Base-by-base conservation (phyloP, 2,329 filamentous ascomycete genomes). In the Penicillium sp. region DNA sequence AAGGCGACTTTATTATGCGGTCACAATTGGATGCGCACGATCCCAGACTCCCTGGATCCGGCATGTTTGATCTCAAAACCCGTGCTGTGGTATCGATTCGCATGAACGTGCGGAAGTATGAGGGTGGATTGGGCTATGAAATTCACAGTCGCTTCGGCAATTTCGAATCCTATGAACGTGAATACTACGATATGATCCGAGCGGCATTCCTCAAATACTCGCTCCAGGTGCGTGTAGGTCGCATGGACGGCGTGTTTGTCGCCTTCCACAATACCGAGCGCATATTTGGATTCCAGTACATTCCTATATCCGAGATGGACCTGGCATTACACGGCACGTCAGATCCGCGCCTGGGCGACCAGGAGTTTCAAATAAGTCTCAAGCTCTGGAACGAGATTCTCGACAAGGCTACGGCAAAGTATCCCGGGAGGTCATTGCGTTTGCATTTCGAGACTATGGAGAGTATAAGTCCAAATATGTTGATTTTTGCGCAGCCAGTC, bases 191-290 rank as follows among this genome's bases (percentile, higher is more conserved):
- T 72, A 95, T 99, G 91, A 93, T 96, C 59, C 84, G 95, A 53
- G 84, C 92, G 1, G 94, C 93, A 0, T 93, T 99, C 75, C 78
- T 99, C 55, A 99, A 99, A 68, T 99, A 99, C 72, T 96, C 92
- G 9, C 79, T 99, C 28, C 94, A 99, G 74, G 95, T 93, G 26
- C 89, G 94, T 46, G 95, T 99, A 84, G 94, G 95, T 18, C 86
- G 92, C 50, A 99, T 99, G 95, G 93, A 99, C 68, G 94, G 94
- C 54, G 97, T 97, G 50, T 99, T 97, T 68, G 89, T 97, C 21
- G 94, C 94, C 2, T 99, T 86, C 70, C 94, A 99, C 77, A 99
- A 99, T 70, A 90, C 91, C 2, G 82, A 92, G 72, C 88, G 92
- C 55, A 96, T 99, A 50, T 99, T 99, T 69, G 94, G 94, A 5